Base-by-base conservation (phyloP, 345 rosid species). In the Psidium guajava region DNA sequence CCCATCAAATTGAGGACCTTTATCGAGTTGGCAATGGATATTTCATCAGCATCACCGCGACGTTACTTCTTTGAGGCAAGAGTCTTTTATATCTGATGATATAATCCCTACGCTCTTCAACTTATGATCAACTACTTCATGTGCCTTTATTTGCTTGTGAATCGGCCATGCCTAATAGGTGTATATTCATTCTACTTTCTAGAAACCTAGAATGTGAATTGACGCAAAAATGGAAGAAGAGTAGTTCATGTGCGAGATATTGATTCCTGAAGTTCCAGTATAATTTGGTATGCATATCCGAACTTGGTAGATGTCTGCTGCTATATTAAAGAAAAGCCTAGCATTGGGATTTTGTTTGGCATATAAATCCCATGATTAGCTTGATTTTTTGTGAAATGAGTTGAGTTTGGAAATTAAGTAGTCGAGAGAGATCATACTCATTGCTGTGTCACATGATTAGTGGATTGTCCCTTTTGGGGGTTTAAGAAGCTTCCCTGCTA, bases 41-140 rank as follows among this genome's bases (percentile, higher is more conserved):
- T 97, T 83, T 91, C 98, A 88, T 97, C 98, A 20, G 97, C 98
- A 83, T 93, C 98, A 81, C 99, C 98, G 15, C 86, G 98, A 11
- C 92, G 98, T 54, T 95, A 94, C 92, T 96, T 96, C 91, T 97
- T 97, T 6, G 98, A 97, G 98, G 99, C 92, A 92, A 92, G 94
- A 82, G 84, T 89, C 80, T 55, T 73, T 56, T 20, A 83, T 28
- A 13, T 42, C 74, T 55, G 15, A 54, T 0, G 14, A 42, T 27
- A 13, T 20, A 36, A 18, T 32, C 12, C 6, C 11, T 16, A 32
- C 5, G 22, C 44, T 16, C 21, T 32, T 64, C 44, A 16, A 64
- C 32, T 28, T 64, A 64, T 1, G 13, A 16, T 32, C 13, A 8
- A 64, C 77, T 64, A 20, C 3, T 64, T 64, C 16, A 4, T 32